Conservation (phyloP, 352 stramenopile species). For the Elongisporangium senticosum region DNA sequence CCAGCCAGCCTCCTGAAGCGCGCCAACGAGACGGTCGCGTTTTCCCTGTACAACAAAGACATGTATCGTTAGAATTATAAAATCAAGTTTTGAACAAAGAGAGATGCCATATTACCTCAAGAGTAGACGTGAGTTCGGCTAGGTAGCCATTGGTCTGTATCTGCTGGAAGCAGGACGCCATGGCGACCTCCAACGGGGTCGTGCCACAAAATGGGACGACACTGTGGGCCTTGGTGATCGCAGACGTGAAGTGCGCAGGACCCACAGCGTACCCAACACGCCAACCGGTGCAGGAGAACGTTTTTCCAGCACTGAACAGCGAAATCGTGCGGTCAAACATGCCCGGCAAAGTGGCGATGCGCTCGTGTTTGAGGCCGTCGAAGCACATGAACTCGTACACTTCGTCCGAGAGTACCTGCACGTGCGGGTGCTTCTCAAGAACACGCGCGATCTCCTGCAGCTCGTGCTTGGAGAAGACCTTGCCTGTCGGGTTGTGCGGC, state of each 20-base stretch:
- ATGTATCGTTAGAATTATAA: background rate
- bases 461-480: slow-evolving; percentile 94
- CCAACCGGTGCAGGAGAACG: slow-evolving; percentile 93
- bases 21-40: slow-evolving; percentile 77
- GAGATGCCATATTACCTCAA: slow-evolving; percentile 24
- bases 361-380: slow-evolving; percentile 63
- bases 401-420: slow-evolving; percentile 95
- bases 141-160: slow-evolving; percentile 87
- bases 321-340: slow-evolving; percentile 89
- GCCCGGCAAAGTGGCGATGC: slow-evolving; percentile 69
- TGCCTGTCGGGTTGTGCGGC: slow-evolving; percentile 98
- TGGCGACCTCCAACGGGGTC: slow-evolving; percentile 91
- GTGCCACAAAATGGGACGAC: slow-evolving; percentile 92
- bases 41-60: slow-evolving; percentile 50
- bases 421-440: slow-evolving; percentile 77
- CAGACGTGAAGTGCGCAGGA: slow-evolving; percentile 41
- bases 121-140: slow-evolving; percentile 56
- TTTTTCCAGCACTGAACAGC: slow-evolving; percentile 92
- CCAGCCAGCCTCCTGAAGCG: slow-evolving; percentile 79
- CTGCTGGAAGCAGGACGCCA: slow-evolving; percentile 84
- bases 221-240: slow-evolving; percentile 77
- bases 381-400: slow-evolving; percentile 98
- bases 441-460: slow-evolving; percentile 89
- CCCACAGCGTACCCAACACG: slow-evolving; percentile 82
- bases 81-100: slow-evolving; percentile 3